phyloP scores from a whole-genome alignment of 768 basidiomycete genomes.

The Hygrophorus pudorinus region DNA sequence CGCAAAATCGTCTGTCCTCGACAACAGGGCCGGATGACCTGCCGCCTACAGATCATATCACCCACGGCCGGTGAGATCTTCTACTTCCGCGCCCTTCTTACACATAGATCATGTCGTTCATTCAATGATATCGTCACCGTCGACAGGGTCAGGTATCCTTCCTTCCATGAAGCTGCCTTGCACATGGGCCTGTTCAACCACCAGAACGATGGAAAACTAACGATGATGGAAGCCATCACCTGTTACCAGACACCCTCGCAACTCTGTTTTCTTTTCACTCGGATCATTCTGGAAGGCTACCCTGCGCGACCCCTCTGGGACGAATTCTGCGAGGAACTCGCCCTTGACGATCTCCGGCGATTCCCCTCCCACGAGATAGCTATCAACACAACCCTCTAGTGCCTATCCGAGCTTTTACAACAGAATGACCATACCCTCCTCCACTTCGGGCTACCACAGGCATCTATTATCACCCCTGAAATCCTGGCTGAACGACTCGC shows the following conservation, averaged over 20 bases:
- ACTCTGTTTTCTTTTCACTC: constrained; percentile 3
- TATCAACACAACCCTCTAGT: background rate
- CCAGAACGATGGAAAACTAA: background rate
- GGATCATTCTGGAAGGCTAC: background rate
- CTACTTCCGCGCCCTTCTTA: too few species aligned
- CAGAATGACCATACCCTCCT: background rate
- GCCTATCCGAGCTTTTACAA: too few species aligned
- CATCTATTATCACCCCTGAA: too few species aligned
- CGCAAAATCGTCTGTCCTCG: too few species aligned
- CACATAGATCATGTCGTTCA: too few species aligned
- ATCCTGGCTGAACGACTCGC: too few species aligned
- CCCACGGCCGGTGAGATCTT: too few species aligned
- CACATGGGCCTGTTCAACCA: too few species aligned
- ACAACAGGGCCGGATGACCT: too few species aligned
- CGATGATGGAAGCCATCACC: background rate
- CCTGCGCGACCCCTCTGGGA: background rate
- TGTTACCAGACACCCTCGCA: background rate
- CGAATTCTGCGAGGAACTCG: background rate
- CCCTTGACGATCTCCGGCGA: background rate
- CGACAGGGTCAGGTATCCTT: background rate
- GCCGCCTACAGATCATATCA: too few species aligned
- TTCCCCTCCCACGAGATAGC: background rate
- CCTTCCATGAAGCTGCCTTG: constrained; percentile 5
- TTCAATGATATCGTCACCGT: too few species aligned
- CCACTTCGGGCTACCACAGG: background rate